Base-by-base conservation (phyloP, 805 yeast genomes). In the Ogataea methanolica region DNA sequence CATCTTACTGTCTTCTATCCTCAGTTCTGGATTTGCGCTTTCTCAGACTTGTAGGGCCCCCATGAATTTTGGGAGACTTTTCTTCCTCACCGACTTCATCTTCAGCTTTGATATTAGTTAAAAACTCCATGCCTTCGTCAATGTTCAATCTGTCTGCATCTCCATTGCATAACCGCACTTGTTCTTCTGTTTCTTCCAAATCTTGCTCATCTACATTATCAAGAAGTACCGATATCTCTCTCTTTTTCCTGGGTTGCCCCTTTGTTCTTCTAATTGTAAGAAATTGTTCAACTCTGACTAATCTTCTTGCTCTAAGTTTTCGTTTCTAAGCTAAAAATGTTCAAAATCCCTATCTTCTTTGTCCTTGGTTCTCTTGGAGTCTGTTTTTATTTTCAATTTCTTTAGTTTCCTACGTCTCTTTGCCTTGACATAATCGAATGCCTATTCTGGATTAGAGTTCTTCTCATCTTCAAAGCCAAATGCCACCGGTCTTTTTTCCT, bases 71-170 rank as follows among this genome's bases (percentile, higher is more conserved):
- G 61, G 15, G 58, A 52, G 2, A 63, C 59, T 35, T 62, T 59
- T 37, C 31, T 7, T 21, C 15, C 4, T 36, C 36, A 62, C 56
- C 39, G 60, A 53, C 19, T 43, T 43, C 44, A 45, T 47, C 46
- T 47, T 56, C 45, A 50, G 59, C 34, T 51, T 52, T 50, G 7
- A 60, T 29, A 5, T 59, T 60, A 1, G 57, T 55, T 42, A 72
- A 53, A 45, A 72, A 71, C 41, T 69, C 73, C 2, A 60, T 46
- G 17, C 60, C 68, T 42, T 71, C 76, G 53, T 69, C 68, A 19
- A 70, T 50, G 1, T 56, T 46, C 16, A 64, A 43, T 7, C 63
- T 66, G 8, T 17, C 49, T 15, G 43, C 43, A 26, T 50, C 44
- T 43, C 35, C 26, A 37, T 17, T 37, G 5, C 15, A 14, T 21